Evolutionary conservation across 129 eudicot genomes (phyloP).

Genomic region (Daucus carota): DH1_v3.0 NC_030381.2:44656001-44656500

Average conservation of each 20-base stretch:
- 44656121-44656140: constrained; percentile 46
- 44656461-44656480: constrained; percentile 38
- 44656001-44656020: background rate
- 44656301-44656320: constrained; percentile 40
- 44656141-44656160: constrained; percentile 43
- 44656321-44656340: constrained; percentile 44
- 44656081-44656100: constrained; percentile 45
- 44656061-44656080: constrained; percentile 34
- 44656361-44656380: constrained; percentile 34
- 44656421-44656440: constrained; percentile 45
- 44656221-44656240: constrained; percentile 54
- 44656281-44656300: constrained; percentile 33
- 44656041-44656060: constrained; percentile 26
- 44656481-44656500: constrained; percentile 38
- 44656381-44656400: constrained; percentile 36
- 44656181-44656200: constrained; percentile 32
- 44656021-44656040: constrained; percentile 4
- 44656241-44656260: constrained; percentile 29
- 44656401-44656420: constrained; percentile 47
- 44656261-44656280: constrained; percentile 33
- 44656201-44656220: constrained; percentile 39
- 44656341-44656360: constrained; percentile 23
- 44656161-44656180: constrained; percentile 32
- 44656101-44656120: constrained; percentile 42
- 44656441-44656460: constrained; percentile 33